Conservation (phyloP, 2,329 filamentous ascomycete species). For the Cladophialophora exuberans region DNA sequence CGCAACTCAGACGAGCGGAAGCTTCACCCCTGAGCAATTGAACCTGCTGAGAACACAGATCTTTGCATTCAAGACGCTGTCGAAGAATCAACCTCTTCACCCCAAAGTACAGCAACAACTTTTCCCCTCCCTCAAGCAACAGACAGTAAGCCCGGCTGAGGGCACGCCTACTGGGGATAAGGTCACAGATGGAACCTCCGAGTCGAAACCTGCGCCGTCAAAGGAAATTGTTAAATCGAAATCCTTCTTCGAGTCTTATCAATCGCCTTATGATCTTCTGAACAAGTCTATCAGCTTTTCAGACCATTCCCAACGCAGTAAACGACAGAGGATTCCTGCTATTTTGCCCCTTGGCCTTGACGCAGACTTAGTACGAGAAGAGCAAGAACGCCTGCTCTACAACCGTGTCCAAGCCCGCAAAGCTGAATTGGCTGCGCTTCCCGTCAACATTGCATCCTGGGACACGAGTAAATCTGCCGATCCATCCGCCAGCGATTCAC, state of each 20-base stretch:
- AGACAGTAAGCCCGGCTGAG: conserved; percentile 37
- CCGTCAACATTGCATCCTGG: conserved; percentile 85
- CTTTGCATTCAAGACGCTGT: conserved; percentile 84
- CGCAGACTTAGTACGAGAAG: conserved; percentile 79
- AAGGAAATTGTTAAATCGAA: conserved; percentile 37
- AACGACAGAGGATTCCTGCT: conserved; percentile 79
- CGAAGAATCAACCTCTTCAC: conserved; percentile 84
- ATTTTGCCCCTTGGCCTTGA: conserved; percentile 89
- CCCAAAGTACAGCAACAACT: conserved; percentile 78
- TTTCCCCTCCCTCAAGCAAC: conserved; percentile 61
- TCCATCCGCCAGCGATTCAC: conserved; percentile 72
- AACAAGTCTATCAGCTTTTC: conserved; percentile 71
- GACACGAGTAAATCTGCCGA: conserved; percentile 73
- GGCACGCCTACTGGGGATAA: conserved; percentile 41
- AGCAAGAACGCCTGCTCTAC: conserved; percentile 85
- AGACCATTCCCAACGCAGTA: conserved; percentile 74
- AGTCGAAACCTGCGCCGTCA: conserved; percentile 30
- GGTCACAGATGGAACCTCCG: conserved; percentile 38
- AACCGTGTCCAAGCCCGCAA: conserved; percentile 87
- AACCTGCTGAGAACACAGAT: conserved; percentile 82
- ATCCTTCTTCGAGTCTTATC: conserved; percentile 70
- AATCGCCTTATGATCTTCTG: conserved; percentile 68
- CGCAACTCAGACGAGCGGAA: conserved; percentile 44
- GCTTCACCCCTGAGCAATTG: conserved; percentile 79
- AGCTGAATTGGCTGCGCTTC: conserved; percentile 78